A percentile compares a stretch with the other conserved stretches of the same genome.
Evolutionary conservation across 202 grass and related monocot species (phyloP).

Genomic region (Elaeis oleifera): DNA sequence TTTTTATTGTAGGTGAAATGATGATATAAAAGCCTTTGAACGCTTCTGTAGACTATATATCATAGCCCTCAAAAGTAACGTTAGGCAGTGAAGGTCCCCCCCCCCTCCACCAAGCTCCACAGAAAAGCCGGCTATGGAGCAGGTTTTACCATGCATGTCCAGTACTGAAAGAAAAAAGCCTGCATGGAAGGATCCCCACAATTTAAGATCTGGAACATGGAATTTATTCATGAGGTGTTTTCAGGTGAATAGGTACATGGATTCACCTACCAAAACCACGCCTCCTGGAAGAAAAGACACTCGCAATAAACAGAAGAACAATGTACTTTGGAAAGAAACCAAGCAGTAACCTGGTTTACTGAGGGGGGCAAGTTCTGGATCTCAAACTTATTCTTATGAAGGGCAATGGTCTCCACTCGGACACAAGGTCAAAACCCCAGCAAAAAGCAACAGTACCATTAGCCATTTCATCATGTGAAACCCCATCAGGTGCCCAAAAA

Average conservation of each 20-base stretch:
- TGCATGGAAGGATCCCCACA: constrained; percentile 4
- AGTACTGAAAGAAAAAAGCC: not conserved
- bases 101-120: constrained; percentile 20
- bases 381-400: too few relatives aligned
- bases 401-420: too few relatives aligned
- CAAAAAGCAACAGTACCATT: too few relatives aligned
- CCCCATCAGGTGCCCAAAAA: too few relatives aligned
- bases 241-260: not conserved
- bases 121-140: constrained; percentile 19
- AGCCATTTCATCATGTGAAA: too few relatives aligned
- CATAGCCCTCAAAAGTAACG: constrained; percentile 34
- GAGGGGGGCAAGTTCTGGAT: too few relatives aligned
- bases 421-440: too few relatives aligned
- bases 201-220: constrained; percentile 1
- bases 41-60: constrained; percentile 35
- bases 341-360: too few relatives aligned
- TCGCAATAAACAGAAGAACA: not conserved
- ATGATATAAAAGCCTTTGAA: constrained; percentile 28
- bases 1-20: constrained; percentile 34
- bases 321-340: too few relatives aligned
- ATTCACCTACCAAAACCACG: not conserved
- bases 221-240: not conserved
- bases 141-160: constrained; percentile 25
- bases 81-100: constrained; percentile 37
- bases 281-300: not conserved